Percentiles rank a stretch among this genome's conserved stretches.
phyloP scores from a whole-genome alignment of 2,329 filamentous ascomycete genomes.

The Didymella arachidicola region DNA sequence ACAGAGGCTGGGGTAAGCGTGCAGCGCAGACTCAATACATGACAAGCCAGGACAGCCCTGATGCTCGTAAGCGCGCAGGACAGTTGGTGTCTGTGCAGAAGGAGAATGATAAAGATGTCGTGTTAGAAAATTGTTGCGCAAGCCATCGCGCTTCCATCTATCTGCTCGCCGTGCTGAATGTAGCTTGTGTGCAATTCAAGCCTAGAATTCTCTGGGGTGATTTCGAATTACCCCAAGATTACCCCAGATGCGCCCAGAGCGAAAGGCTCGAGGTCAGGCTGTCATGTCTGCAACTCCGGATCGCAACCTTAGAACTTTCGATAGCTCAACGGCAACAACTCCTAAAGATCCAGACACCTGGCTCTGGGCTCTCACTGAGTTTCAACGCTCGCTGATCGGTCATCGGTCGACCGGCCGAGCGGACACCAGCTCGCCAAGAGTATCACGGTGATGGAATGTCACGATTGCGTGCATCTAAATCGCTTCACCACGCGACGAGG shows the following conservation, averaged over 20 bases:
- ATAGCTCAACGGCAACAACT: neutral
- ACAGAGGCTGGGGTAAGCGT: conserved; percentile 6
- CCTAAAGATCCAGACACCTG: conserved; percentile 14
- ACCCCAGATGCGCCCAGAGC: neutral
- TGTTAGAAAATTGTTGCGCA: neutral
- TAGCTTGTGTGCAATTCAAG: neutral
- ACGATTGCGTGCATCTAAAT: conserved; percentile 11
- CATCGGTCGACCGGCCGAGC: conserved; percentile 10
- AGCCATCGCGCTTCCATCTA: neutral
- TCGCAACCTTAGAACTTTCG: neutral
- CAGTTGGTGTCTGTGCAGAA: neutral
- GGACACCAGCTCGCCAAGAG: neutral
- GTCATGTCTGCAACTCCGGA: neutral
- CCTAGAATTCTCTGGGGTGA: neutral
- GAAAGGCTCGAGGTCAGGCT: neutral
- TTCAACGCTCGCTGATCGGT: conserved; percentile 10
- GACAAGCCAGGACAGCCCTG: conserved; percentile 3
- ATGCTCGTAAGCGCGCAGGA: conserved; percentile 13
- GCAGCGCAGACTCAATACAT: neutral
- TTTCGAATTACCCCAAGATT: neutral
- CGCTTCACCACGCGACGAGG: conserved; percentile 10
- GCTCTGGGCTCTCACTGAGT: neutral
- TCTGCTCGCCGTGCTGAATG: neutral
- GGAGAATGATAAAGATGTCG: neutral
- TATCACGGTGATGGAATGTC: neutral